phyloP scores from a whole-genome alignment of 2,329 filamentous ascomycete genomes.

The Alternaria incomplexa region DNA sequence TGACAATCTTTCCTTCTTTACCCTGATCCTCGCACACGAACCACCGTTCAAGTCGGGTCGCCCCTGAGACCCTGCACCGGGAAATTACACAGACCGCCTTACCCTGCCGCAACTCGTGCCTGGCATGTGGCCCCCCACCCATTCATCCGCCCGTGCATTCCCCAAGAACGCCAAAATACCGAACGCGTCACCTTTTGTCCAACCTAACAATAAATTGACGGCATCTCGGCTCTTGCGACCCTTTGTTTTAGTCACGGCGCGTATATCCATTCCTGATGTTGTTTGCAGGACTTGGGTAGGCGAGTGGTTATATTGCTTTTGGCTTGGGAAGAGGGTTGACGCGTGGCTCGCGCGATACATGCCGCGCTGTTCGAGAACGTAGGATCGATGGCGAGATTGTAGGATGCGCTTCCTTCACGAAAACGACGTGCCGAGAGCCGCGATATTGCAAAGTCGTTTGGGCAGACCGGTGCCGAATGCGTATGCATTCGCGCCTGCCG shows the following conservation, averaged over 20 bases:
- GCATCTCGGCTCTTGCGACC: neutral
- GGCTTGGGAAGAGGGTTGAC: neutral
- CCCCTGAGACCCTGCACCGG: neutral
- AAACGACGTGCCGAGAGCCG: neutral
- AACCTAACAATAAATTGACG: neutral
- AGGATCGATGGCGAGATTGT: neutral
- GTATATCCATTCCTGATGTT: neutral
- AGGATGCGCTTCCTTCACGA: neutral
- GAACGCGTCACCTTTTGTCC: neutral
- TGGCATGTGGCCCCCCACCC: neutral
- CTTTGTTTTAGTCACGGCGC: neutral
- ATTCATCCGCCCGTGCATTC: neutral
- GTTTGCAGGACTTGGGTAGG: neutral
- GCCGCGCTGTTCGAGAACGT: neutral
- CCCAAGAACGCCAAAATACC: neutral
- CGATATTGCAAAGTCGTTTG: neutral
- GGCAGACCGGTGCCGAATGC: neutral
- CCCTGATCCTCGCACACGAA: neutral
- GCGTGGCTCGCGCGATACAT: neutral
- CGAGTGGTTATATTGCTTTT: neutral
- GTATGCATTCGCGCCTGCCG: neutral
- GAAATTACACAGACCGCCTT: constrained; percentile 5
- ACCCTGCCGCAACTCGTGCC: neutral
- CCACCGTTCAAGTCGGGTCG: neutral
- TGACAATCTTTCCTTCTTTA: neutral